Evolutionary conservation across 2,329 filamentous ascomycete species (phyloP).

Genomic region (Exophiala calicioides): DNA sequence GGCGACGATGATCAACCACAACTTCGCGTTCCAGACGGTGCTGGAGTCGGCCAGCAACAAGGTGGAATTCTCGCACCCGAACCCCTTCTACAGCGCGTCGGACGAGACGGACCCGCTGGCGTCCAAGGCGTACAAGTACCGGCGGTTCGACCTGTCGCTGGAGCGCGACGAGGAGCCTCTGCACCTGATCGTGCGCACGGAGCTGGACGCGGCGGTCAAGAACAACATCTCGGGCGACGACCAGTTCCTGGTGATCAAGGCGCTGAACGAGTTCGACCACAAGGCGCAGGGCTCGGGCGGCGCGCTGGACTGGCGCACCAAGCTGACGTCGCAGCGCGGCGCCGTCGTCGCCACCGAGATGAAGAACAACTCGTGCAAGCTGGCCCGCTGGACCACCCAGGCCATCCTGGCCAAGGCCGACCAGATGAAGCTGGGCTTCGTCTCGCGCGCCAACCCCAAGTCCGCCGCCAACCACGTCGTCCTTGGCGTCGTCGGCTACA

Average conservation of each 20-base stretch:
- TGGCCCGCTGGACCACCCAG: constrained; percentile 96
- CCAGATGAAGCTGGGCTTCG: constrained; percentile 97
- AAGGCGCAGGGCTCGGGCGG: constrained; percentile 95
- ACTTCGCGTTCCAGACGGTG: constrained; percentile 96
- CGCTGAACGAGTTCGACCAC: constrained; percentile 98
- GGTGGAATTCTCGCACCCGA: constrained; percentile 80
- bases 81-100: constrained; percentile 94
- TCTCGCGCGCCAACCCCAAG: constrained; percentile 91
- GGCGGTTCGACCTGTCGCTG: constrained; percentile 90
- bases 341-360: constrained; percentile 98
- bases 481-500: constrained; percentile 94
- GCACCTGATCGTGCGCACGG: constrained; percentile 88
- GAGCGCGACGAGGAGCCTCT: constrained; percentile 89
- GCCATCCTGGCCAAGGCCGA: constrained; percentile 97
- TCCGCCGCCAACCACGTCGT: constrained; percentile 91
- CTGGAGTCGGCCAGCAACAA: constrained; percentile 76
- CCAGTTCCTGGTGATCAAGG: constrained; percentile 88
- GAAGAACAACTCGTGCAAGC: constrained; percentile 99
- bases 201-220: constrained; percentile 94
- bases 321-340: constrained; percentile 91
- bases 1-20: constrained; percentile 99
- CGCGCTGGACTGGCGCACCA: constrained; percentile 94
- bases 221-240: constrained; percentile 90
- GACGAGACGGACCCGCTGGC: constrained; percentile 93
- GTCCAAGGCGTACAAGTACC: constrained; percentile 98